phyloP scores from a whole-genome alignment of 164 flowering plant species.

The Umbellularia californica region DNA sequence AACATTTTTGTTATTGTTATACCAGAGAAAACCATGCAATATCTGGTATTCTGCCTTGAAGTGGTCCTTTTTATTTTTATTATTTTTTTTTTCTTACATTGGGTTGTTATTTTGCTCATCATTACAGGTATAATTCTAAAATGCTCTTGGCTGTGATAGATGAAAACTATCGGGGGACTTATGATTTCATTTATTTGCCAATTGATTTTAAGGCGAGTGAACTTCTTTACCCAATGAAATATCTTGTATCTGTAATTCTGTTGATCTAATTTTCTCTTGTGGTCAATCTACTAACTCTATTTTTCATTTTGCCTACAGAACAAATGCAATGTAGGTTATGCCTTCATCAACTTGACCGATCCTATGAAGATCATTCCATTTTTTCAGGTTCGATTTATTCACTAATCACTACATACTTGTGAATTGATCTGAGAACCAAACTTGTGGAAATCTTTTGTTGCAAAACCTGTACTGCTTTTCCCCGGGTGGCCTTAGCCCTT shows the following conservation, averaged over 20 bases:
- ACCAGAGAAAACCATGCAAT: background rate
- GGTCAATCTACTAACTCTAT: background rate
- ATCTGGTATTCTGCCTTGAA: background rate
- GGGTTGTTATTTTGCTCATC: background rate
- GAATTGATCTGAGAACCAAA: background rate
- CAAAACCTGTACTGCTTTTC: background rate
- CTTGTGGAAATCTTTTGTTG: background rate
- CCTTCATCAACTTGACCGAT: conserved; percentile 80
- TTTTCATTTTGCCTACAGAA: conserved; percentile 37
- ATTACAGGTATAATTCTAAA: conserved; percentile 72
- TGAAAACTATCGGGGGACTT: conserved; percentile 65
- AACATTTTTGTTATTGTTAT: background rate
- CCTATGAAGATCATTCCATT: conserved; percentile 64
- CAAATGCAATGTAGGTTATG: conserved; percentile 93
- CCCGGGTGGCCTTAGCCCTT: background rate
- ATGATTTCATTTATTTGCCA: conserved; percentile 82
- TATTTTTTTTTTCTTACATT: background rate
- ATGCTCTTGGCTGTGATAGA: conserved; percentile 85
- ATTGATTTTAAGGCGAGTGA: conserved; percentile 76
- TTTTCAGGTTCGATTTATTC: conserved; percentile 45
- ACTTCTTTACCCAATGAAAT: background rate
- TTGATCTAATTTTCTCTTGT: background rate
- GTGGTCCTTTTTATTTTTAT: background rate
- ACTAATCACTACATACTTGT: background rate
- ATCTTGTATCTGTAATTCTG: background rate